Percentiles rank a stretch among this genome's conserved stretches.
These are phyloP conservation scores for Maudiozyma barnettii DNA, from an alignment of 805 yeast species.

Conservation along the genomic window DNA sequence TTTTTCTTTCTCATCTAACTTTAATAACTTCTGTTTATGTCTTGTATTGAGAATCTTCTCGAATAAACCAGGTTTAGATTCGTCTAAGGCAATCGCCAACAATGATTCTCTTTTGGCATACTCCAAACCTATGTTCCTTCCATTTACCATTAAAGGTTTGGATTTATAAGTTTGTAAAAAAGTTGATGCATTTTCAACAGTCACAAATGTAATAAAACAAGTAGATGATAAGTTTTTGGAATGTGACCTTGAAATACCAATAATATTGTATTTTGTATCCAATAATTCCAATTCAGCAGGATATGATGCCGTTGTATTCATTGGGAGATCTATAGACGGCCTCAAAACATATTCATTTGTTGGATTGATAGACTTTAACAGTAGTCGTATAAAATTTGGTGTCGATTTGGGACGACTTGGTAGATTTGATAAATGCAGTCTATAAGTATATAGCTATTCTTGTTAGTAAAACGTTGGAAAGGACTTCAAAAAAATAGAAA, in stretches of 20 bases:
- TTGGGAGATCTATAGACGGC: background rate
- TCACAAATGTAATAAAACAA: conserved; percentile 21
- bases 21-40: background rate
- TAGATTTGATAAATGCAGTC: conserved; percentile 16
- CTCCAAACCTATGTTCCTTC: conserved; percentile 12
- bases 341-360: conserved; percentile 9
- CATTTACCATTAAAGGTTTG: conserved; percentile 11
- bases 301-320: background rate
- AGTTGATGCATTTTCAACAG: conserved; percentile 6
- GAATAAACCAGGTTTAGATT: conserved; percentile 3
- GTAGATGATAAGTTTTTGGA: conserved; percentile 8
- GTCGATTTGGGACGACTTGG: conserved; percentile 21
- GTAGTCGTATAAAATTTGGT: conserved; percentile 10
- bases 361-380: conserved; percentile 14
- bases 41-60: conserved; percentile 10
- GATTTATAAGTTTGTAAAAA: conserved; percentile 10
- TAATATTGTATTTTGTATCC: conserved; percentile 14
- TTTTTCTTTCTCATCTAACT: conserved; percentile 1
- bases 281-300: background rate
- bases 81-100: conserved; percentile 11
- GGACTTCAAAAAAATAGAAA: background rate
- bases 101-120: conserved; percentile 20
- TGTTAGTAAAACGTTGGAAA: conserved; percentile 1
- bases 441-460: background rate
- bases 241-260: conserved; percentile 12